Percentiles rank a stretch among this genome's conserved stretches.
Evolutionary conservation across 805 yeast species (phyloP).

Genomic region (Teunomyces funiuensis): DNA sequence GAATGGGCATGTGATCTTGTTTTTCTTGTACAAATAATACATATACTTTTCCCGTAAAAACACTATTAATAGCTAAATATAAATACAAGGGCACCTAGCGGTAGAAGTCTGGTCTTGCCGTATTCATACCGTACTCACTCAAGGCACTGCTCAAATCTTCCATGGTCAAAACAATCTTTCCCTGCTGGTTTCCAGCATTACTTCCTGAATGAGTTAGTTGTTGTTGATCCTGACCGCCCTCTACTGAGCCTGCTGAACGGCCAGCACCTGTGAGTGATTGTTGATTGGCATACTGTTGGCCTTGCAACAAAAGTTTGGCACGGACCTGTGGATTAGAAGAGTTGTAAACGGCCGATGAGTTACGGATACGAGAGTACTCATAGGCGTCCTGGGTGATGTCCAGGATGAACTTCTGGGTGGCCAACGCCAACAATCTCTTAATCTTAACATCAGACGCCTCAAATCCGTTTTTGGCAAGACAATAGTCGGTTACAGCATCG

Average conservation of each 20-base stretch:
- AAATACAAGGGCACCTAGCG: constrained; percentile 46
- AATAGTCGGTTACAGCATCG: constrained; percentile 93
- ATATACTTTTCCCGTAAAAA: background rate
- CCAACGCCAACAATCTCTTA: constrained; percentile 84
- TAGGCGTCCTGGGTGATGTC: constrained; percentile 97
- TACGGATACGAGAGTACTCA: constrained; percentile 89
- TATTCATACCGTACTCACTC: constrained; percentile 88
- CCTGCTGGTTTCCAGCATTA: constrained; percentile 56
- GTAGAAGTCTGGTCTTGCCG: constrained; percentile 91
- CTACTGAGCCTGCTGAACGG: constrained; percentile 23
- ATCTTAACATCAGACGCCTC: constrained; percentile 70
- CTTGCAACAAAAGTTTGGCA: constrained; percentile 73
- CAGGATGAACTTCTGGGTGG: constrained; percentile 92
- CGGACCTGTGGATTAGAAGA: constrained; percentile 83
- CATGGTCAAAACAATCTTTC: constrained; percentile 85
- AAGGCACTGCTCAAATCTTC: constrained; percentile 92
- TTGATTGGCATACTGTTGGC: constrained; percentile 51
- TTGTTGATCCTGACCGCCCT: constrained; percentile 37
- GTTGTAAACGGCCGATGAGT: constrained; percentile 82
- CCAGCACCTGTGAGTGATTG: constrained; percentile 27
- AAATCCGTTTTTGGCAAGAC: constrained; percentile 81
- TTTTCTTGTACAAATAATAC: constrained; percentile 4
- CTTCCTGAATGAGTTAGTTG: constrained; percentile 32
- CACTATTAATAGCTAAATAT: background rate
- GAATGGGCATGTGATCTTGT: constrained; percentile 7